Evolutionary conservation across 2,329 filamentous ascomycete species (phyloP), one percentile per base, ranked within the genome.

Genomic region (Bipolaris zeicola): DNA sequence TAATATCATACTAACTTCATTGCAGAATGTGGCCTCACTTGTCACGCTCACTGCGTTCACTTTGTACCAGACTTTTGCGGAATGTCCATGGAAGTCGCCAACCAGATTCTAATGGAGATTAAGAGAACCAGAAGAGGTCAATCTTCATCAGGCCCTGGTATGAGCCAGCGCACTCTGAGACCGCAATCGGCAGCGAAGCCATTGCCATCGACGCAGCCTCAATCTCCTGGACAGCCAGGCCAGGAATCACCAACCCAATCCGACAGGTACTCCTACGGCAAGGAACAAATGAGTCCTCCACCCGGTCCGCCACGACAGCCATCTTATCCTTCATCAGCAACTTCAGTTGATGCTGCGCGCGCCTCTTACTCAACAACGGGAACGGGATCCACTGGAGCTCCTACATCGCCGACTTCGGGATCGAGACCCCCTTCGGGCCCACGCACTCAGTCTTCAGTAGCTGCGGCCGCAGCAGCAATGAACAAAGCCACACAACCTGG

Each of bases 21-120:
- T 50, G 37, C 70, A 88, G 95, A 99, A 86, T 99, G 95, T 77
- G 85, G 84, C 65, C 89, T 97, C 59, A 97, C 94, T 22, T 94
- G 91, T 61, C 95, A 99, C 77, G 89, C 92, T 18, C 85, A 90
- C 56, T 99, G 95, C 77, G 91, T 92, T 18, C 95, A 99, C 77
- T 86, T 99, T 65, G 94, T 99, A 31, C 95, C 95, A 18, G 95
- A 99, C 76, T 99, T 99, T 79, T 99, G 95, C 76, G 95, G 95
- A 67, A 99, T 99, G 92, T 96, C 92, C 26, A 98, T 98, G 95
- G 90, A 95, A 55, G 90, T 91, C 36, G 95, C 95, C 41, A 98
- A 97, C 76, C 88, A 96, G 72, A 97, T 99, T 63, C 78, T 98
- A 52, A 89, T 92, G 62, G 91, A 93, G 47, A 90, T 97, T 66